A percentile compares a stretch with the other conserved stretches of the same genome.
These are phyloP conservation scores for Pneumocystis sp. DNA, from an alignment of 1,139 yeast species.

Conservation along the genomic window DNA sequence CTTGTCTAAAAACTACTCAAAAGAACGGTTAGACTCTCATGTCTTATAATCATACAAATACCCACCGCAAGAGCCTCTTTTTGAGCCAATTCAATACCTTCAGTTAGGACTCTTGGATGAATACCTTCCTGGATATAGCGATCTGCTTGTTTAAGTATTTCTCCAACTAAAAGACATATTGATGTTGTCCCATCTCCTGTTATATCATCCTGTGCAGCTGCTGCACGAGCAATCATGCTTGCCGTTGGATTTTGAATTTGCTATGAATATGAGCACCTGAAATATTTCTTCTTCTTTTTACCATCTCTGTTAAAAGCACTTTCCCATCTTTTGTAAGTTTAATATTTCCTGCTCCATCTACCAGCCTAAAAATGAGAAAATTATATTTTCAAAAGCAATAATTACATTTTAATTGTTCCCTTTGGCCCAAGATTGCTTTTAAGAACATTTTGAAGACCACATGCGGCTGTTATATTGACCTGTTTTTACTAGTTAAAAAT, in stretches of 20 bases:
- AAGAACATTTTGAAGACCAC: constrained; percentile 84
- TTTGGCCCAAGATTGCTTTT: constrained; percentile 91
- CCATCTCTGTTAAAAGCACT: constrained; percentile 81
- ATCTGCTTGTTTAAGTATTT: constrained; percentile 85
- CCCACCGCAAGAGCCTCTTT: constrained; percentile 38
- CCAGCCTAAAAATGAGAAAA: constrained; percentile 31
- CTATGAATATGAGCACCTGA: background rate
- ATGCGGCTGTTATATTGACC: constrained; percentile 91
- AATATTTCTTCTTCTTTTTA: background rate
- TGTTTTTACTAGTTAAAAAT: constrained; percentile 19
- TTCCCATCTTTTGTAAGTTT: constrained; percentile 96
- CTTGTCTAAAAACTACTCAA: constrained; percentile 40
- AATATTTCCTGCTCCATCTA: constrained; percentile 91
- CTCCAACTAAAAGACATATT: constrained; percentile 88
- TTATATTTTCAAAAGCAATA: background rate
- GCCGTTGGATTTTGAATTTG: constrained; percentile 99
- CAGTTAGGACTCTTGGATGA: constrained; percentile 87
- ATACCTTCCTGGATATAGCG: constrained; percentile 84
- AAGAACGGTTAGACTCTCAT: background rate
- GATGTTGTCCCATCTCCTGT: constrained; percentile 99
- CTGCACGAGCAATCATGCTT: constrained; percentile 77
- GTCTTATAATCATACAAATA: background rate
- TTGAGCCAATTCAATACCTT: constrained; percentile 87
- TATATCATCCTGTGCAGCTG: constrained; percentile 96
- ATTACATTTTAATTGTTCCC: constrained; percentile 77